phyloP scores from a whole-genome alignment of 2,329 filamentous ascomycete species.

The Cladosporium cucumerinum region DNA sequence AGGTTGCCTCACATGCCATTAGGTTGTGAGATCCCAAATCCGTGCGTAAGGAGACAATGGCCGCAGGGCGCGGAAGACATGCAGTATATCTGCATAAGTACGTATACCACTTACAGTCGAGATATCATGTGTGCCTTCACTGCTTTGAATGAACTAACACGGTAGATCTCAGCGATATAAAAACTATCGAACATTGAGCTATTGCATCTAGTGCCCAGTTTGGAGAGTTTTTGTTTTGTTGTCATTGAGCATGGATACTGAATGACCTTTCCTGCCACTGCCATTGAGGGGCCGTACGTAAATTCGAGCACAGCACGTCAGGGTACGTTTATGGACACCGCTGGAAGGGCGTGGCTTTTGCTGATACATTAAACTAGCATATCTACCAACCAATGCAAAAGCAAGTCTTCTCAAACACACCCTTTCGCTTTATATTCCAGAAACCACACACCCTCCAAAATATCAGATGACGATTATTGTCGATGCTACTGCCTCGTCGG shows the following conservation, averaged over 20 bases:
- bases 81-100: not conserved
- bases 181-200: not conserved
- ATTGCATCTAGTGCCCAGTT: not conserved
- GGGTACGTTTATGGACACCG: not conserved
- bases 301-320: not conserved
- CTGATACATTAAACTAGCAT: not conserved
- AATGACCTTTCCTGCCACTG: not conserved
- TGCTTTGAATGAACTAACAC: not conserved
- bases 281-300: not conserved
- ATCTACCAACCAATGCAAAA: not conserved
- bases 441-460: not conserved
- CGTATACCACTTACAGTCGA: not conserved
- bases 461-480: not conserved
- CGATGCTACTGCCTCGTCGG: not conserved
- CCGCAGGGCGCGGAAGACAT: not conserved
- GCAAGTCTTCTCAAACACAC: not conserved
- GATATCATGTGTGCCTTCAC: not conserved
- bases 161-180: not conserved
- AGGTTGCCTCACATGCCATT: not conserved
- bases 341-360: not conserved
- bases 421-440: not conserved
- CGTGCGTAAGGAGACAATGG: not conserved
- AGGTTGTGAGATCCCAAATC: not conserved
- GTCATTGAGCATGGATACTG: not conserved
- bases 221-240: too few species aligned